phyloP scores from a whole-genome alignment of 1,139 yeast genomes.

The Candida neerlandica region DNA sequence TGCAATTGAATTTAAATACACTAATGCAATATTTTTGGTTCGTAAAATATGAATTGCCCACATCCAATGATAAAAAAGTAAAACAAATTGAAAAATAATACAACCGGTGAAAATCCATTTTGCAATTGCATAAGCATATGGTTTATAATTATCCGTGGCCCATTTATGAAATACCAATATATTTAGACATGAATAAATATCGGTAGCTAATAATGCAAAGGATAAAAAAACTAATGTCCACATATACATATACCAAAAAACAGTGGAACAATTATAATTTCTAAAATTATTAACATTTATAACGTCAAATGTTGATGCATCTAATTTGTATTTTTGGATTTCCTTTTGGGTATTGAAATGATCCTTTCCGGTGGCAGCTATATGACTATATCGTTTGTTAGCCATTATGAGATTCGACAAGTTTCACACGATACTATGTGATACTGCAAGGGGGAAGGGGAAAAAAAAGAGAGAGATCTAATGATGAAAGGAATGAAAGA shows the following conservation, averaged over 20 bases:
- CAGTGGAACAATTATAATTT: slow-evolving; percentile 54
- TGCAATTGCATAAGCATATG: slow-evolving; percentile 59
- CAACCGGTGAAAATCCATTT: slow-evolving; percentile 87
- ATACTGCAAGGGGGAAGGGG: neutral
- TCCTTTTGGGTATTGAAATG: slow-evolving; percentile 26
- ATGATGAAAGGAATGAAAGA: no score
- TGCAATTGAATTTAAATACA: slow-evolving; percentile 70
- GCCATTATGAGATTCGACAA: neutral
- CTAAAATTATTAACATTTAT: slow-evolving; percentile 51
- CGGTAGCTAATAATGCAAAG: slow-evolving; percentile 65
- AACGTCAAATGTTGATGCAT: slow-evolving; percentile 46
- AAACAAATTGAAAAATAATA: slow-evolving; percentile 69
- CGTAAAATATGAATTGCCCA: slow-evolving; percentile 61
- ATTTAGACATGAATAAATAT: slow-evolving; percentile 77
- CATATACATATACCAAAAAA: slow-evolving; percentile 55
- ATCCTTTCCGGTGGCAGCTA: slow-evolving; percentile 8
- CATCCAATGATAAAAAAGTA: slow-evolving; percentile 59
- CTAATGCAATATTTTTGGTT: slow-evolving; percentile 67
- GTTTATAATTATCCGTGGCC: slow-evolving; percentile 57
- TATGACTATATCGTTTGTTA: slow-evolving; percentile 2
- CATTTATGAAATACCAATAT: slow-evolving; percentile 76
- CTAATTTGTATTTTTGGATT: slow-evolving; percentile 37
- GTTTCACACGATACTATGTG: neutral
- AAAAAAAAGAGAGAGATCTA: neutral
- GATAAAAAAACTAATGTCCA: slow-evolving; percentile 56